phyloP scores from a whole-genome alignment of 2,329 filamentous ascomycete genomes.

The Hypoxylon sp. region DNA sequence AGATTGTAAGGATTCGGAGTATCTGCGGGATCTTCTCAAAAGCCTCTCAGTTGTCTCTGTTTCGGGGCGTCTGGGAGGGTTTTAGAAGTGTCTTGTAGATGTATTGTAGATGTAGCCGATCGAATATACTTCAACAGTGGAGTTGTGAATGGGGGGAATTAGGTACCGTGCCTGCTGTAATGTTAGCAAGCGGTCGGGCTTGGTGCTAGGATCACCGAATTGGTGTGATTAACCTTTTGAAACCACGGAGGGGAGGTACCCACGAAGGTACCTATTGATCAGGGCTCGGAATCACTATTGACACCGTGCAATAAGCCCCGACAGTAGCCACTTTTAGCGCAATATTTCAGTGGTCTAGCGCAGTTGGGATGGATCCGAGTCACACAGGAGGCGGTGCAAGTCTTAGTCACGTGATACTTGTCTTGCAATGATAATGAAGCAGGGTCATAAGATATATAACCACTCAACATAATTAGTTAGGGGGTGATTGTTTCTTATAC shows the following conservation, averaged over 20 bases:
- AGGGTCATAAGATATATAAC: too few species aligned
- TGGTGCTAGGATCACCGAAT: slow-evolving; percentile 20
- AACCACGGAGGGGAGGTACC: slow-evolving; percentile 24
- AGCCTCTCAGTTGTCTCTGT: slow-evolving; percentile 27
- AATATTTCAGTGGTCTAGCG: slow-evolving; percentile 1
- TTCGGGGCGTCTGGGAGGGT: slow-evolving; percentile 31
- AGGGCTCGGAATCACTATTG: slow-evolving; percentile 16
- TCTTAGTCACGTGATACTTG: slow-evolving; percentile 1
- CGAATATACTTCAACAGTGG: slow-evolving; percentile 40
- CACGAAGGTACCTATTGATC: slow-evolving; percentile 15
- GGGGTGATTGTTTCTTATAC: too few species aligned
- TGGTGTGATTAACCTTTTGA: slow-evolving; percentile 19
- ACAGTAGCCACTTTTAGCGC: slow-evolving; percentile 11
- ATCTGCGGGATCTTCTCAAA: slow-evolving; percentile 21
- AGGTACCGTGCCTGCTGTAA: slow-evolving; percentile 37
- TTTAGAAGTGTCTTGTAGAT: slow-evolving; percentile 40
- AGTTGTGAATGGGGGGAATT: slow-evolving; percentile 43
- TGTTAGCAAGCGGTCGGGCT: slow-evolving; percentile 40
- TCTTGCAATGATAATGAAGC: background rate
- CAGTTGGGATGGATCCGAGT: slow-evolving; percentile 8
- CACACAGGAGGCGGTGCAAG: slow-evolving; percentile 20
- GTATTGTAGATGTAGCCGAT: slow-evolving; percentile 41
- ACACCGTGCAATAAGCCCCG: slow-evolving; percentile 9
- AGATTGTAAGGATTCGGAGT: slow-evolving; percentile 10
- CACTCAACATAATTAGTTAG: too few species aligned